Percentiles rank a stretch among this genome's conserved stretches.
Evolutionary conservation across 345 rosid species (phyloP).

Genomic region (Limnanthes douglasii): DNA sequence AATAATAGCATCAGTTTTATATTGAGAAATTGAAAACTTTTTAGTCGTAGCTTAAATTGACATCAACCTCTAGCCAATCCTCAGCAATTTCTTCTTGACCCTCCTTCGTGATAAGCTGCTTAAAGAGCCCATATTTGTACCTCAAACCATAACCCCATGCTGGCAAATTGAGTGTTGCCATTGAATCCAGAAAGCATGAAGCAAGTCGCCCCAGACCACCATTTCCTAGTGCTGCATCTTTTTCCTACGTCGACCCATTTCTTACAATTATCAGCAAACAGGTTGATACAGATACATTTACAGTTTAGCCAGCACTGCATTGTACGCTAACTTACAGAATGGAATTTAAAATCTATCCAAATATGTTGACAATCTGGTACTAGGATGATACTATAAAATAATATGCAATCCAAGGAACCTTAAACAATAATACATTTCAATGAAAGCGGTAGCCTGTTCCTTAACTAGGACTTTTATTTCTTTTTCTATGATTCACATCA

Average conservation of each 20-base stretch:
- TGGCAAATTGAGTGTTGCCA: slow-evolving; percentile 94
- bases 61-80: slow-evolving; percentile 95
- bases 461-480: no score
- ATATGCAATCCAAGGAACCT: no score
- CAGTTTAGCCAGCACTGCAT: no score
- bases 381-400: no score
- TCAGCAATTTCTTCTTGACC: slow-evolving; percentile 95
- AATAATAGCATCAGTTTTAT: slow-evolving; percentile 8
- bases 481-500: no score
- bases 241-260: no score
- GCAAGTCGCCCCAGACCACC: slow-evolving; percentile 98
- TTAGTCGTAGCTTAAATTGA: not conserved
- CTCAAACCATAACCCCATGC: slow-evolving; percentile 99
- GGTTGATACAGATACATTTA: no score
- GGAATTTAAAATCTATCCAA: no score
- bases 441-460: no score
- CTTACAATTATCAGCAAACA: not conserved
- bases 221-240: slow-evolving; percentile 97
- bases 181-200: slow-evolving; percentile 89
- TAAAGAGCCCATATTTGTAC: slow-evolving; percentile 85
- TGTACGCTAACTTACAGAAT: no score
- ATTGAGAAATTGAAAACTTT: not conserved
- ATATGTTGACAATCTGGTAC: no score
- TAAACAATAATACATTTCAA: no score
- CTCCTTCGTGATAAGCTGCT: slow-evolving; percentile 66